These are phyloP conservation scores for Dalbergia cultrata DNA, from an alignment of 306 rosid species.

Conservation along the genomic window DNA sequence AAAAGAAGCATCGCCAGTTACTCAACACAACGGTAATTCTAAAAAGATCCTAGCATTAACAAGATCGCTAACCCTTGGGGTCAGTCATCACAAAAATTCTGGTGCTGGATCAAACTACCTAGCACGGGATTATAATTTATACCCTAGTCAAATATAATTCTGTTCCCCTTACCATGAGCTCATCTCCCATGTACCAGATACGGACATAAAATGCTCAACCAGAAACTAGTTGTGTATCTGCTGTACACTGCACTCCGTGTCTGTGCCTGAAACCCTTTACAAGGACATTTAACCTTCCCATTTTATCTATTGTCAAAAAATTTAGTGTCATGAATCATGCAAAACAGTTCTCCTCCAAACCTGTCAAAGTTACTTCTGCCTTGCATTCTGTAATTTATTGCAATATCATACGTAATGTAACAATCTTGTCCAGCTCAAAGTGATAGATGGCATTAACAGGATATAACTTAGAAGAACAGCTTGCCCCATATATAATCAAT, in stretches of 20 bases:
- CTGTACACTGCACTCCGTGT: neutral
- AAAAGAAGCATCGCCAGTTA: too few species aligned
- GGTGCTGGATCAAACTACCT: slow-evolving; percentile 24
- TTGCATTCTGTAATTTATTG: neutral
- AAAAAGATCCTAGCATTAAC: slow-evolving; percentile 13
- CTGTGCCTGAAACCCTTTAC: too few species aligned
- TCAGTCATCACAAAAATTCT: slow-evolving; percentile 2
- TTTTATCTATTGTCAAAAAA: neutral
- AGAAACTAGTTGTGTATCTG: neutral
- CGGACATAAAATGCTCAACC: slow-evolving; percentile 12
- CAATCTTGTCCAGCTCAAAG: neutral
- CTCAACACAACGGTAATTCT: too few species aligned
- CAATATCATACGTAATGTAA: neutral
- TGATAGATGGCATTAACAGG: slow-evolving; percentile 10
- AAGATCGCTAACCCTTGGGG: neutral
- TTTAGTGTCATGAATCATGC: neutral
- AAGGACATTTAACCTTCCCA: neutral
- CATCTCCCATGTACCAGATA: slow-evolving; percentile 1
- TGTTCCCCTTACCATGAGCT: neutral
- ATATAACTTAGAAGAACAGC: slow-evolving; percentile 15
- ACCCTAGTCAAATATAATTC: neutral
- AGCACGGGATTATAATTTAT: neutral
- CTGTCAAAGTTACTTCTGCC: neutral
- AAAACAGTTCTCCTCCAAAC: neutral
- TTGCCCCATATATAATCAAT: neutral